Conservation (phyloP, 768 basidiomycete species). For the Butyriboletus loyo region DNA sequence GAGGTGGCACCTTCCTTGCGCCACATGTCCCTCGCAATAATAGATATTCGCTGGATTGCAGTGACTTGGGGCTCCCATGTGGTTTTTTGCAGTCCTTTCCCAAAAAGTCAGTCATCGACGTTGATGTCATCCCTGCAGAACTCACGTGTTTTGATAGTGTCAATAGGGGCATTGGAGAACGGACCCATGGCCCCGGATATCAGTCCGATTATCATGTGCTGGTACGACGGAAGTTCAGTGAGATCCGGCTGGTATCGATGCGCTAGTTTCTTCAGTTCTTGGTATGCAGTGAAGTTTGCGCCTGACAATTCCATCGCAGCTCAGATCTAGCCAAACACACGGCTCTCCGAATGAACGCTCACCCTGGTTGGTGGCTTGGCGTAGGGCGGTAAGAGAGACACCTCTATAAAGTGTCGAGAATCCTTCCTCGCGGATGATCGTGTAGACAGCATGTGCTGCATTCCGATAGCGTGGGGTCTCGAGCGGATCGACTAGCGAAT, state of each 20-base stretch:
- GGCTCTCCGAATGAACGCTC: background rate
- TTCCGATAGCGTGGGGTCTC: constrained; percentile 94
- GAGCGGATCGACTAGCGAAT: constrained; percentile 93
- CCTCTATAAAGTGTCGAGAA: constrained; percentile 83
- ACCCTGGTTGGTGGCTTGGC: constrained; percentile 99
- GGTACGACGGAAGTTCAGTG: constrained; percentile 83
- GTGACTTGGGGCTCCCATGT: constrained; percentile 69
- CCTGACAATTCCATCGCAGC: constrained; percentile 41
- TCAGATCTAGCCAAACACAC: background rate
- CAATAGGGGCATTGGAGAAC: constrained; percentile 95
- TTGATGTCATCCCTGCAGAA: background rate
- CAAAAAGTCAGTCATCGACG: background rate
- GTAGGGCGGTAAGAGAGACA: constrained; percentile 85
- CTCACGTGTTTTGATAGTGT: constrained; percentile 92
- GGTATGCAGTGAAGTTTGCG: constrained; percentile 97
- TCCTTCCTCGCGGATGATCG: constrained; percentile 92
- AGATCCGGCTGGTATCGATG: constrained; percentile 76
- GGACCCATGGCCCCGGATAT: constrained; percentile 98
- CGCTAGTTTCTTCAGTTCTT: constrained; percentile 88
- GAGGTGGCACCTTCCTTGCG: constrained; percentile 79
- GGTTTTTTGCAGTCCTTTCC: constrained; percentile 79
- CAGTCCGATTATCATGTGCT: constrained; percentile 92
- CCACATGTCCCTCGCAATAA: constrained; percentile 93
- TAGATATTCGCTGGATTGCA: constrained; percentile 73
- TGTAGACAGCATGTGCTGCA: constrained; percentile 94